These are phyloP conservation scores for Penstemon barbatus DNA, from an alignment of 257 asterid species.

Conservation along the genomic window DNA sequence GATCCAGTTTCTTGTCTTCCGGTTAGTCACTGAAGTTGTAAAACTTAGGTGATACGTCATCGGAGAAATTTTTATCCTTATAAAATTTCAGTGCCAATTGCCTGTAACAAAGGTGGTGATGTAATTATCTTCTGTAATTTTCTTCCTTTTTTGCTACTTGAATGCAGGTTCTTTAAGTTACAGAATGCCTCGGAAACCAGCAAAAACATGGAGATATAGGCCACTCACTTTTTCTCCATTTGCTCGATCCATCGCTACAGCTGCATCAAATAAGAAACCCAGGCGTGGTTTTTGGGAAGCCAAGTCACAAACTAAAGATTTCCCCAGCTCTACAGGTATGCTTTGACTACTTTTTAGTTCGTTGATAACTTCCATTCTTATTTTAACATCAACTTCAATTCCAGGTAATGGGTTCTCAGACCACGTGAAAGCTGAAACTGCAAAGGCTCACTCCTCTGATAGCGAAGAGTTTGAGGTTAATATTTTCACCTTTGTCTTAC, in stretches of 20 bases:
- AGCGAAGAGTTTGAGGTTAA: conserved; percentile 69
- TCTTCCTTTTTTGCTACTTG: too few relatives aligned
- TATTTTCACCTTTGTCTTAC: conserved; percentile 16
- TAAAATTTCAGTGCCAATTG: too few relatives aligned
- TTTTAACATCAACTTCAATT: conserved; percentile 21
- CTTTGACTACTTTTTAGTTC: conserved; percentile 16
- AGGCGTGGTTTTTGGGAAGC: conserved; percentile 31
- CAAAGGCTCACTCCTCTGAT: conserved; percentile 55
- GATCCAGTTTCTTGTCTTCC: too few relatives aligned
- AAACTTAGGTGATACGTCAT: too few relatives aligned
- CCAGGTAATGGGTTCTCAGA: conserved; percentile 41
- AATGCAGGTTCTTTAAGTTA: background rate
- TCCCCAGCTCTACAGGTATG: conserved; percentile 46
- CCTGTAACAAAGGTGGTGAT: too few relatives aligned
- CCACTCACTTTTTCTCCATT: conserved; percentile 72
- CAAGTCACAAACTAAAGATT: conserved; percentile 29
- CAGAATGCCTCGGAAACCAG: conserved; percentile 61
- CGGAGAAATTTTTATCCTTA: too few relatives aligned
- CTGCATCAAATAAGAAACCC: conserved; percentile 40
- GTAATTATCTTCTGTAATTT: too few relatives aligned
- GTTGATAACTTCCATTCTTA: background rate
- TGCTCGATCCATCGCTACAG: conserved; percentile 57
- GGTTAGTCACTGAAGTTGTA: too few relatives aligned
- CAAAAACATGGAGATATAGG: conserved; percentile 32
- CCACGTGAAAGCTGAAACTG: conserved; percentile 22